Conservation (phyloP, 2,329 filamentous ascomycete genomes). For the Sporothrix humicola region DNA sequence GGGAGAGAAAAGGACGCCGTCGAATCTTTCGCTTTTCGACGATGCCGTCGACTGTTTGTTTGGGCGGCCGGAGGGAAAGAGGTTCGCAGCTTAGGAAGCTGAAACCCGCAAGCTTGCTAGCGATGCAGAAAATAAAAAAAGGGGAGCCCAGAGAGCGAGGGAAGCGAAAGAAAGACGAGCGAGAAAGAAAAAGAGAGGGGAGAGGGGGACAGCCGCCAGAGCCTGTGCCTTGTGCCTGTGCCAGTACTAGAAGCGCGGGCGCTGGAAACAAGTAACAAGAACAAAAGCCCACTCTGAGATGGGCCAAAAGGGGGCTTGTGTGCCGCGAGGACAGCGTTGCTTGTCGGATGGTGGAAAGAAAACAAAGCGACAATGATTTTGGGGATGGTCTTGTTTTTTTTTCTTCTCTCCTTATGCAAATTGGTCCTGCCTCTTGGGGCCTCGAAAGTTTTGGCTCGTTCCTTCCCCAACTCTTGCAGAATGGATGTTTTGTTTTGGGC, state of each 20-base stretch:
- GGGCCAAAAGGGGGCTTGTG: constrained; percentile 1
- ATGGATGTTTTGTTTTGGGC: constrained; percentile 21
- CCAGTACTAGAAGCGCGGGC: background rate
- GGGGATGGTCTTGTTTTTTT: background rate
- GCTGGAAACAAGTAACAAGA: background rate
- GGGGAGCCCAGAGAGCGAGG: constrained; percentile 20
- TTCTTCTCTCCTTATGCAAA: background rate
- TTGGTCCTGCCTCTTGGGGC: background rate
- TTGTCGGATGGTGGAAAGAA: background rate
- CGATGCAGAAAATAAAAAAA: constrained; percentile 30
- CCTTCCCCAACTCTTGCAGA: constrained; percentile 18
- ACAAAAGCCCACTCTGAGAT: constrained; percentile 8
- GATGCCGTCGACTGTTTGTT: constrained; percentile 11
- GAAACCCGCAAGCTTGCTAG: constrained; percentile 34
- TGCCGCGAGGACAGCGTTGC: constrained; percentile 6
- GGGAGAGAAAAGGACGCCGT: background rate
- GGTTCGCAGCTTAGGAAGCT: constrained; percentile 31
- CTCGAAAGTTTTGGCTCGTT: background rate
- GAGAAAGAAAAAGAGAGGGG: constrained; percentile 9
- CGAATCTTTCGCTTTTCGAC: background rate
- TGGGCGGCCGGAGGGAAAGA: constrained; percentile 26
- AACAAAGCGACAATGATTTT: constrained; percentile 7
- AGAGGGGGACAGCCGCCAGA: constrained; percentile 13
- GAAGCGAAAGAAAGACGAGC: background rate
- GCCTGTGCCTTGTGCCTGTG: constrained; percentile 4